Evolutionary conservation across 495 filamentous ascomycete species (phyloP).

Genomic region (Tuber melanosporum): DNA sequence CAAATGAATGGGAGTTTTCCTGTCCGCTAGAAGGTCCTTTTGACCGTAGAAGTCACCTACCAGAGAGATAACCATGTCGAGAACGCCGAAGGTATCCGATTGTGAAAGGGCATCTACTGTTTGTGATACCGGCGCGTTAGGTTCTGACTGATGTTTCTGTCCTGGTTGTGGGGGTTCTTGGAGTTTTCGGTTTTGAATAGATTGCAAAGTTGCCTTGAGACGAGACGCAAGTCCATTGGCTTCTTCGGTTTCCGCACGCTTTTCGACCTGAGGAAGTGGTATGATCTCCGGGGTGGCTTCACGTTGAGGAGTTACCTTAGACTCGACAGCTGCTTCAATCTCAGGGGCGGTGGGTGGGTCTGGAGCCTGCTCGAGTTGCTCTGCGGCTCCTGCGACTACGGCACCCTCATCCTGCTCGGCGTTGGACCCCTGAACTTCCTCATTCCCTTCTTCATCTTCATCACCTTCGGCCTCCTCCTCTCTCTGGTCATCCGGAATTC

Average conservation of each 20-base stretch:
- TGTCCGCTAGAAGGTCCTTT: constrained; percentile 64
- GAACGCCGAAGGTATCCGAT: constrained; percentile 45
- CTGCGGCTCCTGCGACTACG: not conserved
- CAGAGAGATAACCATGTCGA: constrained; percentile 89
- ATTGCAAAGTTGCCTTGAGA: not conserved
- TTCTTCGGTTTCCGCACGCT: not conserved
- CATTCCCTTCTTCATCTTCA: constrained; percentile 3
- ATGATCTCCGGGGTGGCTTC: not conserved
- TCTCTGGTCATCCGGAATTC: not conserved
- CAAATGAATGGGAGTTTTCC: constrained; percentile 9
- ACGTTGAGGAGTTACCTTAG: not conserved
- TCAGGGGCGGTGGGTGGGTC: not conserved
- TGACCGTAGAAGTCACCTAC: constrained; percentile 89
- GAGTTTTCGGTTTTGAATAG: not conserved
- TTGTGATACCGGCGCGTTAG: not conserved
- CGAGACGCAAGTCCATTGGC: not conserved
- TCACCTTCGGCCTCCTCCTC: constrained; percentile 13
- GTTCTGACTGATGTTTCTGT: not conserved
- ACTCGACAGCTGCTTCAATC: not conserved
- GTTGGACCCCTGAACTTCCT: not conserved
- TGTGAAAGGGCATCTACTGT: not conserved
- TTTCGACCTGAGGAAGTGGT: not conserved
- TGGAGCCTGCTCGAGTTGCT: not conserved
- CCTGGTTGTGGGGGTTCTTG: not conserved
- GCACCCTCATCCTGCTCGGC: not conserved